phyloP scores from a whole-genome alignment of 225 moss, liverwort and hornwort genomes.

The Physcomitrellopsis africana region DNA sequence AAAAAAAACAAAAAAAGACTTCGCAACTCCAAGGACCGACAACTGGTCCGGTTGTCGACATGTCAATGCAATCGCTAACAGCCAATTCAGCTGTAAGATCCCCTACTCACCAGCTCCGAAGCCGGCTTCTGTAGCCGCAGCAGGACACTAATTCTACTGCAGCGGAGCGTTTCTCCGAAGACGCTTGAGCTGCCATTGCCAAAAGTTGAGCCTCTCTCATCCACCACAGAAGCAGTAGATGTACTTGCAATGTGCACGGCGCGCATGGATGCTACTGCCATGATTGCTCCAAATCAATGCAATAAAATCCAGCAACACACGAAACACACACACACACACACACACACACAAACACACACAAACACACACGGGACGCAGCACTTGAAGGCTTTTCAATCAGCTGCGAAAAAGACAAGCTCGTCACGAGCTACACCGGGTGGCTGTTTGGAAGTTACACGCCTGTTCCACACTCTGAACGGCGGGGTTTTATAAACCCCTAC shows the following conservation, averaged over 20 bases:
- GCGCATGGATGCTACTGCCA: constrained; percentile 47
- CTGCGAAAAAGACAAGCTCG: not conserved
- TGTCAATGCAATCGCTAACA: not conserved
- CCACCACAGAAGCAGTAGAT: not conserved
- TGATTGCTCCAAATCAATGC: constrained; percentile 18
- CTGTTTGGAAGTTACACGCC: not conserved
- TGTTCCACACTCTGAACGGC: not conserved
- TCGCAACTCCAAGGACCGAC: not conserved
- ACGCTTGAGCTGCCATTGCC: constrained; percentile 26
- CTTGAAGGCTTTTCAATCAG: not conserved
- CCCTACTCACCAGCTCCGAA: constrained; percentile 37
- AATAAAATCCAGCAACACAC: not conserved
- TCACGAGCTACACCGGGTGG: not conserved
- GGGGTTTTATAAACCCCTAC: not conserved
- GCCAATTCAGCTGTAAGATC: not conserved
- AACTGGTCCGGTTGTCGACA: too few relatives aligned
- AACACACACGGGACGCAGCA: not conserved
- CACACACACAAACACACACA: not conserved
- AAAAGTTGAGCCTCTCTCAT: constrained; percentile 1
- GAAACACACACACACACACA: not conserved
- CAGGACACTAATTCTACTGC: not conserved
- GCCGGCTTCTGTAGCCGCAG: constrained; percentile 27
- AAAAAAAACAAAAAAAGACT: not conserved
- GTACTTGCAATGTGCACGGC: constrained; percentile 6
- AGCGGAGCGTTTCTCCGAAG: constrained; percentile 39